Base-by-base conservation (phyloP, 495 filamentous ascomycete genomes). In the Aspergillus bertholletiae region DNA sequence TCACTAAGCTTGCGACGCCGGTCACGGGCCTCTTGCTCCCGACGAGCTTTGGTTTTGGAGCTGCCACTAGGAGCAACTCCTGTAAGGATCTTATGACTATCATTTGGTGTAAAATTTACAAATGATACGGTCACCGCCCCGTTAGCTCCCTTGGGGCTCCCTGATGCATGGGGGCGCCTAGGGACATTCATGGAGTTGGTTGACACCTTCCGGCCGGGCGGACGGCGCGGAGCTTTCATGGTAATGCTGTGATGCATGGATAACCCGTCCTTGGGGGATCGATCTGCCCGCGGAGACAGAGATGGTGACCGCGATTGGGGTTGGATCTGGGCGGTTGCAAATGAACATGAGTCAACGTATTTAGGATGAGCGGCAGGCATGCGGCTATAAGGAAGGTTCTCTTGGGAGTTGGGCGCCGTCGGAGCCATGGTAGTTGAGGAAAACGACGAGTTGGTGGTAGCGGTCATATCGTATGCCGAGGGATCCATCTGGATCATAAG, bases 51-150 rank as follows among this genome's bases (percentile, higher is more conserved):
- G 24, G 94, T 98, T 79, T 97, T 97, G 47, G 84, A 88, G 60
- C 84, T 89, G 32, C 94, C 94, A 47, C 84, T 88, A 13, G 94
- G 94, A 48, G 94, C 94, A 9, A 98, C 94, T 6, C 93, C 93
- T 15, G 83, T 90, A 65, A 98, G 80, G 20, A 98, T 89, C 65
- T 85, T 84, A 32, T 79, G 75, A 66, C 83, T 86, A 68, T 98
- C 95, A 13, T 78, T 64, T 0, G 91, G 83, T n/a, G 92, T 96
- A 72, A 86, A 96, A 68, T 97, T 97, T 51, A 96, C 89, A 62
- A 98, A 98, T 1, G 84, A 85, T 37, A 87, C 82, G 9, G 66
- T 73, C 24, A 74, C 74, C 22, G 74, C 63, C 45, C 71, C 74
- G 43, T 64, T 65, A 47, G 61, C 37, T 15, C 65, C 65, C 30